Conservation (phyloP, 2,329 filamentous ascomycete species). For the Trichocomaceae sp. region DNA sequence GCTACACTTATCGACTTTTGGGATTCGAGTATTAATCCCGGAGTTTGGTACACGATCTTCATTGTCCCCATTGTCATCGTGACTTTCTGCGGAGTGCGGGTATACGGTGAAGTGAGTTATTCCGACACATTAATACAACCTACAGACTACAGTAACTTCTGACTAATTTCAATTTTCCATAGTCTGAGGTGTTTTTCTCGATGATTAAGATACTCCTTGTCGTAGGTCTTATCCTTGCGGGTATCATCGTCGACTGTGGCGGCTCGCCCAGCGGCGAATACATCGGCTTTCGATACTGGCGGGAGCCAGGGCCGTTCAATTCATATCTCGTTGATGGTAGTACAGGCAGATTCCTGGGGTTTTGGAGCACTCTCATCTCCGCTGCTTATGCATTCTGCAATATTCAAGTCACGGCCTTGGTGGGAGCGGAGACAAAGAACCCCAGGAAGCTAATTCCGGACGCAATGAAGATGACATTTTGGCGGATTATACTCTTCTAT, state of each 20-base stretch:
- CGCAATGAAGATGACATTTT: conserved; percentile 11
- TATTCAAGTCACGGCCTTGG: conserved; percentile 68
- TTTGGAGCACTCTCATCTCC: conserved; percentile 46
- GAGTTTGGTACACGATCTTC: conserved; percentile 64
- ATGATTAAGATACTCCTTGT: conserved; percentile 70
- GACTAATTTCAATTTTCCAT: too few species aligned
- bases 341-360: conserved; percentile 58
- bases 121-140: too few species aligned
- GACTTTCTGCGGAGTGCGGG: conserved; percentile 61
- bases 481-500: conserved; percentile 12
- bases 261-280: conserved; percentile 64
- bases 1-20: conserved; percentile 42
- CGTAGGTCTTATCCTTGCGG: conserved; percentile 69
- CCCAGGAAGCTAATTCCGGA: conserved; percentile 12
- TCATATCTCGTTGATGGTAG: conserved; percentile 50
- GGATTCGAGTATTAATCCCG: conserved; percentile 44
- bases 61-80: conserved; percentile 68
- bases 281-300: conserved; percentile 68
- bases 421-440: conserved; percentile 60
- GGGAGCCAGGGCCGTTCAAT: conserved; percentile 60
- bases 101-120: too few species aligned
- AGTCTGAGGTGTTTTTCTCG: conserved; percentile 65
- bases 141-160: too few species aligned
- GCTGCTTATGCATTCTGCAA: conserved; percentile 46
- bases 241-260: too few species aligned